Percentiles rank a stretch among this genome's conserved stretches.
Conservation (phyloP, 352 stramenopile species). For the Phytopythium kandeliae region DNA sequence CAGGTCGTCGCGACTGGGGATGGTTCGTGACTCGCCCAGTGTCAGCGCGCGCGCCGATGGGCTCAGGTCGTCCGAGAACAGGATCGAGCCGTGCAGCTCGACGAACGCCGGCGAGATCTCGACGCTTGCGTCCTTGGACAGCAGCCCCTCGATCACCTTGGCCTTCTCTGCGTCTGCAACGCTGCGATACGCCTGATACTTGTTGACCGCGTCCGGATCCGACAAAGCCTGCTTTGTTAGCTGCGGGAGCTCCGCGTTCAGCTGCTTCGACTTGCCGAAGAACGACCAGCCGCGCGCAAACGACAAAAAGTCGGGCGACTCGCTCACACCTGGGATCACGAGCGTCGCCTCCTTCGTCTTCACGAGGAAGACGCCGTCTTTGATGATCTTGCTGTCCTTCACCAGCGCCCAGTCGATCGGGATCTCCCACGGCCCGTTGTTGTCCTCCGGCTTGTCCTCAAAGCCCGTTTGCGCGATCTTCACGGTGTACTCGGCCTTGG, state of each 20-base stretch:
- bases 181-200: slow-evolving; percentile 68
- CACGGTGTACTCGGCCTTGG: slow-evolving; percentile 44
- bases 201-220: slow-evolving; percentile 71
- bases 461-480: slow-evolving; percentile 66
- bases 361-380: slow-evolving; percentile 54
- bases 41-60: slow-evolving; percentile 59
- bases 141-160: slow-evolving; percentile 55
- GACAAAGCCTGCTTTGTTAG: slow-evolving; percentile 63
- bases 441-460: slow-evolving; percentile 55
- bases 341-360: slow-evolving; percentile 53
- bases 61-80: slow-evolving; percentile 64
- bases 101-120: slow-evolving; percentile 56
- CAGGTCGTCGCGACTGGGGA: slow-evolving; percentile 54
- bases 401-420: slow-evolving; percentile 72
- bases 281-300: slow-evolving; percentile 76
- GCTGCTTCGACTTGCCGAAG: slow-evolving; percentile 69
- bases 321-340: slow-evolving; percentile 35
- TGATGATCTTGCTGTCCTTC: slow-evolving; percentile 54
- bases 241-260: slow-evolving; percentile 34
- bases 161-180: slow-evolving; percentile 65
- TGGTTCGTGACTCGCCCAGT: slow-evolving; percentile 46
- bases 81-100: slow-evolving; percentile 54
- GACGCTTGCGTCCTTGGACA: slow-evolving; percentile 38
- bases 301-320: slow-evolving; percentile 64
- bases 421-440: slow-evolving; percentile 75